A percentile compares a stretch with the other conserved stretches of the same genome.
Conservation (phyloP, 768 basidiomycete species). For the Steccherinum ochraceum region DNA sequence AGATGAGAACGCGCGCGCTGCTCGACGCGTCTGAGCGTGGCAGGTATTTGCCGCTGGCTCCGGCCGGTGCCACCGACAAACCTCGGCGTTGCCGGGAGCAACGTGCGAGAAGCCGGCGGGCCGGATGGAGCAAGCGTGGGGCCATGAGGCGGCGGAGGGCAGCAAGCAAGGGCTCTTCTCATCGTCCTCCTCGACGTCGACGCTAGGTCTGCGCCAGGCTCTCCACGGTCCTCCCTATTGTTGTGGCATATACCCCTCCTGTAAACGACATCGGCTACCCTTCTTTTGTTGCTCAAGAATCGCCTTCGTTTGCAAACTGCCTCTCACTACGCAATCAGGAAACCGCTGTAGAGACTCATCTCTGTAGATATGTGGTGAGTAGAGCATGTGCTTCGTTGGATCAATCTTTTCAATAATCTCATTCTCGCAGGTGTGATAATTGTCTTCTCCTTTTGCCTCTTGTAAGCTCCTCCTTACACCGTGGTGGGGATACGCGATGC, state of each 20-base stretch:
- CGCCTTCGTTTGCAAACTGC: neutral
- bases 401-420: too few relatives aligned
- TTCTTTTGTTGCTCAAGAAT: neutral
- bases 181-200: slow-evolving; percentile 11
- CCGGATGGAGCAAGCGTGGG: neutral
- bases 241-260: slow-evolving; percentile 1
- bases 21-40: too few relatives aligned
- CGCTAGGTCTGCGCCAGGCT: slow-evolving; percentile 4
- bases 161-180: neutral
- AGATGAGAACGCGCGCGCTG: too few relatives aligned
- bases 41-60: too few relatives aligned
- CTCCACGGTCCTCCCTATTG: slow-evolving; percentile 3
- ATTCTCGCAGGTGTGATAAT: slow-evolving; percentile 67
- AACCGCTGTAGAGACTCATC: neutral
- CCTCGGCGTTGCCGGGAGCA: neutral
- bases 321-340: neutral
- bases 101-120: neutral
- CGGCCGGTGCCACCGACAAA: too few relatives aligned
- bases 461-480: slow-evolving; percentile 32
- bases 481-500: neutral
- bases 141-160: neutral
- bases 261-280: neutral
- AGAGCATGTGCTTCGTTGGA: slow-evolving; percentile 6
- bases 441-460: slow-evolving; percentile 69
- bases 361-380: neutral